Evolutionary conservation across 441 rosid genomes (phyloP), one percentile per base, ranked within the genome.

Genomic region (Brassica hybrid): DNA sequence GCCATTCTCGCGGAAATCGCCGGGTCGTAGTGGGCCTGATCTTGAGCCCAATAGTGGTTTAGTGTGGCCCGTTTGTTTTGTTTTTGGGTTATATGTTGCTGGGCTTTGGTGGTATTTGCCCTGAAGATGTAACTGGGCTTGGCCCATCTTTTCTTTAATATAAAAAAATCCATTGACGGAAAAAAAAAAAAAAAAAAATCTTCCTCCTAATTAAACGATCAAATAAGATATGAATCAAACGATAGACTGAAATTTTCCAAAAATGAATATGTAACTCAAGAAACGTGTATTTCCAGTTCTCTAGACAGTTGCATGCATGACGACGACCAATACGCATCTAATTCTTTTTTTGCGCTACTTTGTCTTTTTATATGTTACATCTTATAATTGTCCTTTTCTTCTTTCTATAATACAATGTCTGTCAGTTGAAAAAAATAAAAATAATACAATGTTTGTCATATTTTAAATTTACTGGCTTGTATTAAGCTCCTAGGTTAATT

Each of bases 251-350:
- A 58, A 58, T 18, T 38, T 71, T 41, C 7, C 11, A 16, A 38
- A 59, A 59, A n/a, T 71, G 43, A 71, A 9, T 59, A 60, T 41
- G 25, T 41, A 43, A 59, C 12, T 43, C 41, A 59, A 60, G 54
- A 71, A 71, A 60, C 75, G 75, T 71, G 43, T 60, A 43, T 60
- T 41, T 23, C 16, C 58, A 59, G 25, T 71, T 14, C 16, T 38
- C 66, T 59, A n/a, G 57, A 71, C 52, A 34, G 54, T 12, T 70
- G 36, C 54, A 70, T 70, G 65, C 52, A 58, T 36, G 64, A 57
- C 54, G 54, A 36, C 19, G 54, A 36, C 74, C 23, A 21, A 71
- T 59, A 71, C 16, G 48, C 57, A 43, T 71, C 57, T 41, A 19
- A 70, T 10, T 41, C 4, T 57, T 19, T 7, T 58, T 19, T 56